Conservation (phyloP, 2,329 filamentous ascomycete genomes). For the Scedosporium aurantiacum region DNA sequence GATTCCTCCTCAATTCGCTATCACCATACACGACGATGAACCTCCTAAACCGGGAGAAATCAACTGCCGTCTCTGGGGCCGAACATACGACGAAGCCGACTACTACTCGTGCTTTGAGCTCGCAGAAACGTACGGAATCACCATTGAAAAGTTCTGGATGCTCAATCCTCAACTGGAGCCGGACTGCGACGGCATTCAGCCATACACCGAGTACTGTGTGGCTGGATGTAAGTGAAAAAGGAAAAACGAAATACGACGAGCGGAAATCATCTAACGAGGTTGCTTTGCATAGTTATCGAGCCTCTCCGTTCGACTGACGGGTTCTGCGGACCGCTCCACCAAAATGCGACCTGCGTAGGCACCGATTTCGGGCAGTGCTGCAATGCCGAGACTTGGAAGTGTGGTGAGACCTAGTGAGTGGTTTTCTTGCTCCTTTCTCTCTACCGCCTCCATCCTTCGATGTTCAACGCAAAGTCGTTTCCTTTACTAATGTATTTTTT, state of each 20-base stretch:
- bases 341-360: slow-evolving; percentile 21
- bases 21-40: neutral
- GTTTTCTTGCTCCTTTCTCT: neutral
- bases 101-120: slow-evolving; percentile 17
- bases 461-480: neutral
- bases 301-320: slow-evolving; percentile 16
- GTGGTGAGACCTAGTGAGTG: slow-evolving; percentile 17
- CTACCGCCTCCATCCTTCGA: neutral
- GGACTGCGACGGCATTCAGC: slow-evolving; percentile 18
- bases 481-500: neutral
- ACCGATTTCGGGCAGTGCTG: slow-evolving; percentile 18
- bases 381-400: slow-evolving; percentile 20
- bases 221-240: slow-evolving; percentile 16
- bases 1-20: neutral
- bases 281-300: slow-evolving; percentile 15
- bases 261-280: neutral
- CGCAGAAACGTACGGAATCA: slow-evolving; percentile 13
- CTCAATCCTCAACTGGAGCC: slow-evolving; percentile 17
- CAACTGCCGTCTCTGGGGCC: slow-evolving; percentile 12
- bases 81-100: slow-evolving; percentile 12
- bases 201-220: slow-evolving; percentile 18
- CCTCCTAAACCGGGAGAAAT: slow-evolving; percentile 10
- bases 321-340: slow-evolving; percentile 19
- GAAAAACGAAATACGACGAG: neutral
- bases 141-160: slow-evolving; percentile 15